Evolutionary conservation across 257 asterid species (phyloP), one percentile per base, ranked within the genome.

Genomic region (Leonotis leonurus): DNA sequence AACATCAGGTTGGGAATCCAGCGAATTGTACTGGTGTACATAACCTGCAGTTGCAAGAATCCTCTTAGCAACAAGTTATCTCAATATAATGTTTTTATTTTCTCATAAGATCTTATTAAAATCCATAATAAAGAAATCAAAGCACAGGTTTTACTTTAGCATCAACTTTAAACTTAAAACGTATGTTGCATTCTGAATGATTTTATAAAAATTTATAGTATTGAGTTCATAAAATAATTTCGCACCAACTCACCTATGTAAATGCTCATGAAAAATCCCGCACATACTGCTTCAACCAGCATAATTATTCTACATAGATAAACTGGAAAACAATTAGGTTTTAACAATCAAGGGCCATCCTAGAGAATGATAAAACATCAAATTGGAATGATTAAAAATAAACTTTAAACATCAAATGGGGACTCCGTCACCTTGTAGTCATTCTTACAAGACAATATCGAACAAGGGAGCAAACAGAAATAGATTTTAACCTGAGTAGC

Each of bases 1-100:
- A 60, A 89, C 99, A 73, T 92, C 99, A 33, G 99, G 99, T 68
- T 87, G 90, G 44, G 95, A 92, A 75, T 89, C 90, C 89, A 89
- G 73, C 5, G 89, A 81, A 73, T 92, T 92, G 86, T 85, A 89
- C 71, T 86, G 88, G 73, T 85, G 89, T 51, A 92, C 94, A 73
- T 87, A 89, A 67, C 96, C 99, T 92, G 85, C 77, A 78, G 67
- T 45, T 59, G 69, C 65, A 67, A 68, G 48, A 54, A 71, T 26
- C 24, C 52, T 69, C 32, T 64, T 60, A 73, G 67, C 68, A 57
- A 68, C 33, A 53, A 50, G 6, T 50, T 37, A 25, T 14, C 41
- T 63, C 55, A 41, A 35, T 36, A 20, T 3, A 11, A 41, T 51
- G 67, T 48, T 27, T 54, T 57, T 59, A 39, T 56, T 57, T 12